Evolutionary conservation across 2,329 filamentous ascomycete species (phyloP).

Genomic region (Cercospora sp.): DNA sequence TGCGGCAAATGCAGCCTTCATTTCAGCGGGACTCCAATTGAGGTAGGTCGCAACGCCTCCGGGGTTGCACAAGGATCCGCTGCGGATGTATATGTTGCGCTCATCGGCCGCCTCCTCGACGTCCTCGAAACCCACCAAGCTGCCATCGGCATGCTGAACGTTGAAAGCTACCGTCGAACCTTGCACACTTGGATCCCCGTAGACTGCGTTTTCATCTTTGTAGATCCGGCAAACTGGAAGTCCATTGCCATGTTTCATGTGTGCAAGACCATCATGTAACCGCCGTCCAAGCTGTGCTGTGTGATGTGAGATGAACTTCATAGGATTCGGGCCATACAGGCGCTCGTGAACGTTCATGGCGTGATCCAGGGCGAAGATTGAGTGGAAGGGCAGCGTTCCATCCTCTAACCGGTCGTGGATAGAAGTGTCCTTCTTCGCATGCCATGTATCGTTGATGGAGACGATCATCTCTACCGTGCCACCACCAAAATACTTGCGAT

Average conservation of each 20-base stretch:
- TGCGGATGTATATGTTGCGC: slow-evolving; percentile 60
- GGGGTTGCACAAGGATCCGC: slow-evolving; percentile 59
- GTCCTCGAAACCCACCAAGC: slow-evolving; percentile 56
- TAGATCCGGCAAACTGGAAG: slow-evolving; percentile 56
- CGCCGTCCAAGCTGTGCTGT: slow-evolving; percentile 55
- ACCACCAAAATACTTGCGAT: slow-evolving; percentile 65
- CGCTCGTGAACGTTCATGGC: slow-evolving; percentile 59
- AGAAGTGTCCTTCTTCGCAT: slow-evolving; percentile 54
- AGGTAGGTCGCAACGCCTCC: slow-evolving; percentile 51
- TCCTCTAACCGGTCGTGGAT: slow-evolving; percentile 66
- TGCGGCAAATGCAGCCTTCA: slow-evolving; percentile 55
- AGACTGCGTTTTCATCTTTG: slow-evolving; percentile 51
- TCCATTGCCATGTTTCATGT: slow-evolving; percentile 57
- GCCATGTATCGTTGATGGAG: slow-evolving; percentile 54
- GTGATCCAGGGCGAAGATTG: slow-evolving; percentile 61
- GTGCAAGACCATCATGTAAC: slow-evolving; percentile 51
- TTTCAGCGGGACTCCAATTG: slow-evolving; percentile 55
- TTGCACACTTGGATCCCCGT: slow-evolving; percentile 55
- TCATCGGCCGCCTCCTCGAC: slow-evolving; percentile 61
- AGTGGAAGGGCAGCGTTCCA: slow-evolving; percentile 66
- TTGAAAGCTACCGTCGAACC: slow-evolving; percentile 67
- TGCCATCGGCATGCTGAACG: slow-evolving; percentile 54
- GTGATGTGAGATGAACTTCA: slow-evolving; percentile 61
- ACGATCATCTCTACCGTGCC: slow-evolving; percentile 65
- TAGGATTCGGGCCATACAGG: slow-evolving; percentile 59